phyloP scores from a whole-genome alignment of 2,329 filamentous ascomycete genomes.

The Pyricularia grisea region DNA sequence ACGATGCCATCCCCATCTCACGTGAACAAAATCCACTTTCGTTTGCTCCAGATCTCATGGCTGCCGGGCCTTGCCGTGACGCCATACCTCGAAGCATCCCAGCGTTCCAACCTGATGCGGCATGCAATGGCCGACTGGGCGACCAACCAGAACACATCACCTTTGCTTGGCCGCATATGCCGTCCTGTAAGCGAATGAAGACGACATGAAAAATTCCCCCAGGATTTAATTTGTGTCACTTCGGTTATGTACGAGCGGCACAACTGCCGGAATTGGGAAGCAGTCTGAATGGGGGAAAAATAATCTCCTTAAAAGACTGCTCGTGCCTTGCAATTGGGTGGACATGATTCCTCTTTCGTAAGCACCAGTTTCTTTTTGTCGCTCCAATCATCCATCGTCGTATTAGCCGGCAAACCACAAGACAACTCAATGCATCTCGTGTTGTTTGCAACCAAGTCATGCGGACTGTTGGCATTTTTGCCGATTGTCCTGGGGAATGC shows the following conservation, averaged over 20 bases:
- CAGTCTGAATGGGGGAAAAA: background rate
- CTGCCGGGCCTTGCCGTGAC: background rate
- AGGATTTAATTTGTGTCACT: background rate
- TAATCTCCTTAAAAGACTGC: background rate
- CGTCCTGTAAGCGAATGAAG: background rate
- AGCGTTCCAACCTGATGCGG: too few species aligned
- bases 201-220: background rate
- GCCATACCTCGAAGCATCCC: too few species aligned
- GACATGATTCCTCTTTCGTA: background rate
- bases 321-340: background rate
- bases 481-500: background rate
- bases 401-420: background rate
- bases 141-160: background rate
- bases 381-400: background rate
- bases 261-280: background rate
- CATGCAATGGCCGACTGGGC: background rate
- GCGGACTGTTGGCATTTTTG: background rate
- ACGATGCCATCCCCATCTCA: too few species aligned
- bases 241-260: background rate
- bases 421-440: background rate
- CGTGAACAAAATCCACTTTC: background rate
- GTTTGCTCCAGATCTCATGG: background rate
- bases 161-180: background rate
- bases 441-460: background rate
- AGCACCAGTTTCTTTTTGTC: background rate